Conservation (phyloP, 2,329 filamentous ascomycete genomes). For the Epichloe bromicola region DNA sequence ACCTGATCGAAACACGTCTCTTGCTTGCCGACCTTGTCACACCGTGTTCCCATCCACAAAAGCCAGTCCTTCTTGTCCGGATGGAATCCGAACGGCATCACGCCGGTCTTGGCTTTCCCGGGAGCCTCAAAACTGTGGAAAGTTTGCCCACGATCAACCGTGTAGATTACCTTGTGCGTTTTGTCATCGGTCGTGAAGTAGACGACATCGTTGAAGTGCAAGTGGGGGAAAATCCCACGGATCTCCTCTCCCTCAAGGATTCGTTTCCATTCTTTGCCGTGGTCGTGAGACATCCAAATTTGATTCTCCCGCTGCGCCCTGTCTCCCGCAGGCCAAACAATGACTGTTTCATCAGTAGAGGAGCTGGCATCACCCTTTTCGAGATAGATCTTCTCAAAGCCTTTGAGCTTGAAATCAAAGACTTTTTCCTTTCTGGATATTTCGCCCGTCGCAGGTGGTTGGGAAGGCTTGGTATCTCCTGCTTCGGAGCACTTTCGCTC, state of each 20-base stretch:
- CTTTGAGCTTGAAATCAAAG: slow-evolving; percentile 46
- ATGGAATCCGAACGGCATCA: slow-evolving; percentile 59
- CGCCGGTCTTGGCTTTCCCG: slow-evolving; percentile 28
- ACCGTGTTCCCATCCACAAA: slow-evolving; percentile 74
- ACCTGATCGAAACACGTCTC: slow-evolving; percentile 59
- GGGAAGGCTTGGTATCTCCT: slow-evolving; percentile 25
- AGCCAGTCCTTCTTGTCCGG: slow-evolving; percentile 78
- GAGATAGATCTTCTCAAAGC: slow-evolving; percentile 56
- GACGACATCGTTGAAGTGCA: slow-evolving; percentile 69
- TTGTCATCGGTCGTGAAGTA: slow-evolving; percentile 61
- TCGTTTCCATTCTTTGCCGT: slow-evolving; percentile 73
- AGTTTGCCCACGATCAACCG: slow-evolving; percentile 61
- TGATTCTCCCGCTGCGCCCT: slow-evolving; percentile 32
- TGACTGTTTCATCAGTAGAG: slow-evolving; percentile 58
- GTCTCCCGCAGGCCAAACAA: slow-evolving; percentile 36
- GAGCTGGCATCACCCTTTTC: slow-evolving; percentile 56
- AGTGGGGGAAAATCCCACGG: slow-evolving; percentile 59
- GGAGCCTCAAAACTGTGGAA: slow-evolving; percentile 65
- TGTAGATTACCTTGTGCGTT: slow-evolving; percentile 57
- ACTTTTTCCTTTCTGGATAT: slow-evolving; percentile 46
- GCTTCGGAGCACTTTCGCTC: slow-evolving; percentile 63
- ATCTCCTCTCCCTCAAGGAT: slow-evolving; percentile 60
- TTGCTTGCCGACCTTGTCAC: slow-evolving; percentile 36
- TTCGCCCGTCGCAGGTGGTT: slow-evolving; percentile 49
- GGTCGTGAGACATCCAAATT: slow-evolving; percentile 67